These are phyloP conservation scores for Ophiocordyceps camponoti-leonardi DNA, from an alignment of 2,329 filamentous ascomycete genomes.

Conservation along the genomic window DNA sequence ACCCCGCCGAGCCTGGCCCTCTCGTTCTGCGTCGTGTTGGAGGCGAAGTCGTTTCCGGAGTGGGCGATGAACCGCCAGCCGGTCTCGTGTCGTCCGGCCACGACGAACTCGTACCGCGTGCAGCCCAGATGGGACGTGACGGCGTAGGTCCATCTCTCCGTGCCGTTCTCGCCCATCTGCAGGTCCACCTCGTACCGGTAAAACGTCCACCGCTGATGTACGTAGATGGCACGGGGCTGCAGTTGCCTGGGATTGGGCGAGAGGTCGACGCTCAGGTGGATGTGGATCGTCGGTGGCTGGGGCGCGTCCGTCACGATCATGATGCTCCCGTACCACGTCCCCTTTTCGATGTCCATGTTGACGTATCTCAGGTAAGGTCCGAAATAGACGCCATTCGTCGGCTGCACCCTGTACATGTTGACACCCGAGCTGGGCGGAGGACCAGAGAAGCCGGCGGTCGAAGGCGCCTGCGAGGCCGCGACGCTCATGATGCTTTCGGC, in stretches of 20 bases:
- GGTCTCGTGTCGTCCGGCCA: conserved; percentile 76
- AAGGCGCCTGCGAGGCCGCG: conserved; percentile 55
- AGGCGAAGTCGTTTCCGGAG: conserved; percentile 88
- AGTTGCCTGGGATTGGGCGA: conserved; percentile 86
- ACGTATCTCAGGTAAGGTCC: conserved; percentile 89
- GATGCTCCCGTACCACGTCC: conserved; percentile 85
- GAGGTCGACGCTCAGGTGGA: conserved; percentile 77
- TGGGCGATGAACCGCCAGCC: conserved; percentile 94
- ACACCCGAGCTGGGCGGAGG: conserved; percentile 81
- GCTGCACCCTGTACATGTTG: conserved; percentile 83
- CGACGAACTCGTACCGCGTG: conserved; percentile 93
- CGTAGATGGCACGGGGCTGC: conserved; percentile 64
- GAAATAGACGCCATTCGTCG: conserved; percentile 95
- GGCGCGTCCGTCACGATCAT: conserved; percentile 80
- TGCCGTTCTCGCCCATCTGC: conserved; percentile 68
- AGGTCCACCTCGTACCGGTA: conserved; percentile 88
- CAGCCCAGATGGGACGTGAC: conserved; percentile 94
- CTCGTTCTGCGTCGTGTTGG: conserved; percentile 75
- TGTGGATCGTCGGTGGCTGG: conserved; percentile 88
- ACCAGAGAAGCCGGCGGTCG: conserved; percentile 66
- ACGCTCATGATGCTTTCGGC: conserved; percentile 77
- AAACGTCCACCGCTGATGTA: conserved; percentile 88
- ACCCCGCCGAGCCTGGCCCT: conserved; percentile 72
- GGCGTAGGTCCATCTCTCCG: conserved; percentile 90
- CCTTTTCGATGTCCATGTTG: conserved; percentile 90